Conservation (phyloP, 345 rosid species). For the Schrenkiella parvula region DNA sequence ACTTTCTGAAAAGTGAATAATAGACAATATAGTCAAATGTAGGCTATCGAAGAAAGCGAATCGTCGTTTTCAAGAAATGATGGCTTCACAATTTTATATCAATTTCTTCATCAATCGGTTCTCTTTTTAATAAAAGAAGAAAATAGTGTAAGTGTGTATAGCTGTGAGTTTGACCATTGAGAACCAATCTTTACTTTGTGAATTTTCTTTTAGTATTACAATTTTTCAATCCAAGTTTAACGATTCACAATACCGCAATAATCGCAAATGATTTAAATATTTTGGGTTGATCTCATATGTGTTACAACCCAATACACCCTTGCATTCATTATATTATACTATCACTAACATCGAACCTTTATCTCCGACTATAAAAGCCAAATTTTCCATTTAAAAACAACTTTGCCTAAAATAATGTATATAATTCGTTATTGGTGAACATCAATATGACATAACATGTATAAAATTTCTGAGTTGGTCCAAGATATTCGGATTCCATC, state of each 20-base stretch:
- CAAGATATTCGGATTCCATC: slow-evolving; percentile 18
- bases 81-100: not conserved
- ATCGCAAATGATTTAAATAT: not conserved
- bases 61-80: slow-evolving; percentile 24
- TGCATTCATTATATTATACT: slow-evolving; percentile 24
- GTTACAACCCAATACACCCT: slow-evolving; percentile 27
- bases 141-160: not conserved
- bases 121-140: not conserved
- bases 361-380: not conserved
- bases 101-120: not conserved
- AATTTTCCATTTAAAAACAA: not conserved
- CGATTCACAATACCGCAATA: slow-evolving; percentile 4
- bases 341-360: not conserved
- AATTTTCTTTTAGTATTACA: not conserved
- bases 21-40: slow-evolving; percentile 22
- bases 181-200: slow-evolving; percentile 20
- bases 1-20: not conserved
- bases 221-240: not conserved
- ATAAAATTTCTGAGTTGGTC: slow-evolving; percentile 11
- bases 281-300: slow-evolving; percentile 7
- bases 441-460: not conserved
- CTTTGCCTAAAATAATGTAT: not conserved
- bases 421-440: not conserved
- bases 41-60: slow-evolving; percentile 23
- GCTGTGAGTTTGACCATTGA: slow-evolving; percentile 31